Evolutionary conservation across 306 rosid genomes (phyloP), one percentile per base, ranked within the genome.

Genomic region (Gastrolobium villosum): DNA sequence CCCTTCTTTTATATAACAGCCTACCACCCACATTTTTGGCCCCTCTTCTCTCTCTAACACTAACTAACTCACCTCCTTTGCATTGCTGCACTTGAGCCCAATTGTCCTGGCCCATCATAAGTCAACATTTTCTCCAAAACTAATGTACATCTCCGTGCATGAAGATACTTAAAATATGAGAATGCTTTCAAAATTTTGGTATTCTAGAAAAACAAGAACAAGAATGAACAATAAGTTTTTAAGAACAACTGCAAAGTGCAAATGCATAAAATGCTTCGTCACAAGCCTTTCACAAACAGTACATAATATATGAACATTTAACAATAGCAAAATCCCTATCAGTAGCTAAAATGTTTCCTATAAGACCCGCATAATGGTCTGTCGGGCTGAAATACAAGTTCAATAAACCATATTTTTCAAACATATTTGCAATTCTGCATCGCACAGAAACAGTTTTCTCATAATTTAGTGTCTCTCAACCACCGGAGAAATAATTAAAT

Each of bases 81-180:
- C 26, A 20, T 20, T 20, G 26, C 26, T 20, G 26, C 0, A 20
- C 26, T 20, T 20, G 26, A 20, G 26, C 26, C 26, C 26, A 20
- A 0, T 20, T 20, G 26, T 20, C 26, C 26, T 20, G 26, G 26
- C 26, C 26, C 26, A 20, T 20, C 26, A 20, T 20, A 20, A 20
- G 10, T 26, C 62, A 45, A 45, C 43, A 81, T 50, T 57, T 64
- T 56, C 54, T 80, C 37, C 50, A 59, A 41, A 75, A 52, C 67
- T 41, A 14, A 34, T n/a, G 15, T 7, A n/a, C 32, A 65, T 37
- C 34, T 36, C 20, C 34, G 13, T 15, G 43, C 34, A 69, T 65
- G 57, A 15, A 66, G 20, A 74, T 60, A 60, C 41, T 57, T 35
- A 30, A 35, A 69, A 52, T 76, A 39, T 39, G 37, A 59, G 44